Evolutionary conservation across 2,329 filamentous ascomycete species (phyloP), one percentile per base, ranked within the genome.

Genomic region (Sphaerulina populicola): DNA sequence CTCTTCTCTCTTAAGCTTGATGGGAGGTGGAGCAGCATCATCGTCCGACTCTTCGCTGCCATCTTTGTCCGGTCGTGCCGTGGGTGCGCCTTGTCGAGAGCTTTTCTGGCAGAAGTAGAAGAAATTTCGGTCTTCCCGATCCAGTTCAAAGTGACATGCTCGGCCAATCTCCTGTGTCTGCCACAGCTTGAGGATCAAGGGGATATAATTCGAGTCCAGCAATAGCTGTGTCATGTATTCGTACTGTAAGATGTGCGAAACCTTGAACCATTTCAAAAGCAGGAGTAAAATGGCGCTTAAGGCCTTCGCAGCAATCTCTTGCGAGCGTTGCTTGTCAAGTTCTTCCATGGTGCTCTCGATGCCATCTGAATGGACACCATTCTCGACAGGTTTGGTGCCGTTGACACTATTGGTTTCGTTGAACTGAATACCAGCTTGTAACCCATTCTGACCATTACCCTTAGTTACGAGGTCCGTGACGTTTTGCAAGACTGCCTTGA

Each of bases 181-280:
- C 67, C 96, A 90, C 44, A 96, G 80, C 71, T 97, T 97, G 30
- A 98, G 73, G 21, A 95, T 85, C 29, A 98, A 74, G 0, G 91
- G 91, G 6, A 98, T 77, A 67, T 96, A 98, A 67, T 95, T 97
- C 3, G 88, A 93, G 69, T 98, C 93, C 27, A 98, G 77, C 9
- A 98, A 74, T 2, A 98, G 78, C 65, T 98, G 93, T 0, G 89
- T 91, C 64, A 98, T 74, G 64, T 96, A 97, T 70, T 98, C 93
- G 60, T 93, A 96, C 66, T 96, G 95, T 58, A 98, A 74, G 27
- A 97, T 80, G 66, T 98, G 93, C 52, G 89, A 96, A 48, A 94
- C 75, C 67, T 95, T 94, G 62, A 97, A 85, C 93, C 93, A 98
- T 69, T 97, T 98, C 54, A 97, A 67, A 40, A 97, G 71, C n/a